Base-by-base conservation (phyloP, 495 filamentous ascomycete species). In the Penicillium alfredii region DNA sequence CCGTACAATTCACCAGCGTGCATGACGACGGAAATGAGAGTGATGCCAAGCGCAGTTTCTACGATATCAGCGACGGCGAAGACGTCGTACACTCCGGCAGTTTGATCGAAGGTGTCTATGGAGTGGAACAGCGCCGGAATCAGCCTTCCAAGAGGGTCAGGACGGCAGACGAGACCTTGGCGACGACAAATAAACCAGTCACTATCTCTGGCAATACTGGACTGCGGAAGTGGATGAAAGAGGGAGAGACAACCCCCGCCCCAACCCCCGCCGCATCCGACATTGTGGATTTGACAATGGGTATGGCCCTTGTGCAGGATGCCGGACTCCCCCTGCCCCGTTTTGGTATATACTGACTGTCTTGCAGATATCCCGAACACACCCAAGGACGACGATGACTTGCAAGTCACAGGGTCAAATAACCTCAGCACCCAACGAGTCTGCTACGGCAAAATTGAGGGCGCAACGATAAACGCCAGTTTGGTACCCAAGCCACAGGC, bases 391-490 rank as follows among this genome's bases (percentile, higher is more conserved):
- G 64, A 68, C 17, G 67, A 70, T 24, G 66, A 71, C 9, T 20
- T 69, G 4, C 58, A 63, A 44, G 61, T 68, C 27, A 71, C 62
- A 1, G 65, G 67, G 1, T 66, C 60, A 0, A 60, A 61, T 12
- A 56, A 71, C 35, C 51, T 71, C 38, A 64, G 63, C 35, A 35
- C 40, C 12, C 73, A 81, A 48, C 79, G 86, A 48, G 83, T 96
- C 16, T 96, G 92, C 61, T 88, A 86, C 53, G 92, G 92, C 6
- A 81, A 80, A 55, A 52, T 96, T 12, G 77, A 86, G 23, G 69
- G 71, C 12, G 79, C 81, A 3, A 80, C 62, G 33, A 64, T 94
- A 38, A 80, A 81, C 24, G 80, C 84, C 12, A 69, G 78, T 42
- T 51, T 62, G 9, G 74, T 94, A 2, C 89, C 84, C 0, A 81